Base-by-base conservation (phyloP, 2,329 filamentous ascomycete genomes). In the Pseudopithomyces maydicus region DNA sequence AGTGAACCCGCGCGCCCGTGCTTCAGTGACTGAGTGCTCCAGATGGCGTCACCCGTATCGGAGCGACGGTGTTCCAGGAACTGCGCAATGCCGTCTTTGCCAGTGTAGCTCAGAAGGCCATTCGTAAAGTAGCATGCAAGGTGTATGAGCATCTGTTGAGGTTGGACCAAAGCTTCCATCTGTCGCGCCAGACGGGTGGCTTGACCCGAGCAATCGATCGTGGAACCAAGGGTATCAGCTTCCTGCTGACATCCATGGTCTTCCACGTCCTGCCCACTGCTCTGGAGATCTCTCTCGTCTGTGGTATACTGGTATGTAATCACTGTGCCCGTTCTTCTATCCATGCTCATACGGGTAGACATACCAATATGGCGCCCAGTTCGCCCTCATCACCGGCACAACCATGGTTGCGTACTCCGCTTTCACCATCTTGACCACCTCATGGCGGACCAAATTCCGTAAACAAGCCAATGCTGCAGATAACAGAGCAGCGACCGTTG, bases 171-270 rank as follows among this genome's bases (percentile, higher is more conserved):
- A 92, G 90, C 76, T 99, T 99, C 77, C 95, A 99, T 74, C 84
- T 99, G 10, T 89, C 90, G 19, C 91, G 96, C 68, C 95, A 99
- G 79, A 99, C 95, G 0, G 95, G 95, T 61, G 95, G 95, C 1
- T 79, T 99, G 62, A 98, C 94, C 1, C 84, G 95, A 63, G 95
- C 96, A 22, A 95, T 99, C 61, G 96, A 99, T 73, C 88, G 96
- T 61, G 95, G 95, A 71, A 99, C 95, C 19, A 99, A 99, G 78
- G 96, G 95, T 61, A 99, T 99, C 74, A 97, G 92, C 81, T 99
- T 98, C 76, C 77, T 99, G 64, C 82, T 99, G 62, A 97, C 92
- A 0, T 97, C 93, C 67, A 99, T 99, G 94, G 92, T 99, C 29
- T 98, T 99, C 69, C 95, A 99, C 74, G 89, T 99, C 55, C 85